Base-by-base conservation (phyloP, 1,284 basidiomycete genomes). In the Calocybe gambosa region DNA sequence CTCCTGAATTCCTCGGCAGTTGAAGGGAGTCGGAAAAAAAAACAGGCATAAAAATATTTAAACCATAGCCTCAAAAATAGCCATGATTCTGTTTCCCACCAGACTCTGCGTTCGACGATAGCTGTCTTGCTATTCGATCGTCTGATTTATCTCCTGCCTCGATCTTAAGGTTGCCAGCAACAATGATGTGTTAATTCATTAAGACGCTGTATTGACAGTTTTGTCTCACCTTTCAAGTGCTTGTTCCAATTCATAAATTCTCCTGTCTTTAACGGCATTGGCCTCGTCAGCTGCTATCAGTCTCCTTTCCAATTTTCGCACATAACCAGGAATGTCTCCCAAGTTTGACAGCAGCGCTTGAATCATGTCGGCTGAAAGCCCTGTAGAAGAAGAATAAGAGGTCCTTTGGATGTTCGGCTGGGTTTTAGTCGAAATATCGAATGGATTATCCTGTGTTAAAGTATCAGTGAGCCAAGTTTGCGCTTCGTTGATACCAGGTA, bases 271-370 rank as follows among this genome's bases (percentile, higher is more conserved):
- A 4, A 63, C 60, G 2, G 62, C 59, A 25, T 65, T 63, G 36
- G 63, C 65, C 38, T 62, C 61, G 39, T 64, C 62, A 39, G 69
- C 59, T 8, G 72, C 70, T 2, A 58, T 56, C 12, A 58, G 55
- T 45, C 64, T 66, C 36, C 68, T 61, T 49, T 74, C 68, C 26
- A 78, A 59, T 47, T 66, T 69, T 28, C 57, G 55, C 20, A 77
- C 56, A 41, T 71, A 67, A 5, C 61, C 56, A 33, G 59, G 58
- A 2, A 69, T 45, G 19, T 47, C 35, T 6, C 42, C 41, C 2
- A 61, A 10, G 51, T 45, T 34, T 54, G 52, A 16, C 12, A 60
- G 29, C 15, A 58, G 38, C 8, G 50, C 47, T 3, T 52, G 36
- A 31, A 62, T 53, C 15, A 45, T 37, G 43, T 61, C 60, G 20